These are phyloP conservation scores for Phytophthora quininea DNA, from an alignment of 352 stramenopile genomes.

Conservation along the genomic window DNA sequence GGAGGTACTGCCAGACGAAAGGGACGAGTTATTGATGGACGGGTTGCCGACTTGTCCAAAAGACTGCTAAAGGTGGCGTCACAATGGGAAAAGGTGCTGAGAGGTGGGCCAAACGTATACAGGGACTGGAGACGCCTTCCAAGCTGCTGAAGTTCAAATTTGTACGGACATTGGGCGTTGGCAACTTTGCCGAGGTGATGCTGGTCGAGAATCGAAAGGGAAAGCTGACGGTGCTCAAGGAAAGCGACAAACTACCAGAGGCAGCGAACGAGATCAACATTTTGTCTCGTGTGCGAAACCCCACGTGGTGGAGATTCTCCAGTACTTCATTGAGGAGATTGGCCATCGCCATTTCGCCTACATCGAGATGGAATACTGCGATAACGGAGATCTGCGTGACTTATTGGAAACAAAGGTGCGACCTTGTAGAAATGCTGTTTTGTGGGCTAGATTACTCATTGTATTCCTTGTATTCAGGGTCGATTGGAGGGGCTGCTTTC, in stretches of 20 bases:
- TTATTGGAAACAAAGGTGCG: slow-evolving; percentile 43
- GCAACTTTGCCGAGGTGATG: slow-evolving; percentile 83
- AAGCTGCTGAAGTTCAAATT: slow-evolving; percentile 72
- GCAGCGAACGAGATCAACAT: slow-evolving; percentile 81
- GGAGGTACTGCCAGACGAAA: slow-evolving; percentile 31
- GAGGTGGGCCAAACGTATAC: slow-evolving; percentile 65
- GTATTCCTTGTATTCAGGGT: slow-evolving; percentile 34
- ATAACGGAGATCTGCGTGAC: slow-evolving; percentile 56
- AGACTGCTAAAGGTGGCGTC: slow-evolving; percentile 31
- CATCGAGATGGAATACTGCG: slow-evolving; percentile 87
- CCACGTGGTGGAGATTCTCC: slow-evolving; percentile 75
- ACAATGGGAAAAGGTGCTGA: slow-evolving; percentile 38
- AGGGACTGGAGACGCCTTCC: slow-evolving; percentile 50
- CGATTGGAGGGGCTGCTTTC: slow-evolving; percentile 53
- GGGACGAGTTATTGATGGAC: slow-evolving; percentile 28
- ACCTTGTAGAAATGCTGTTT: not conserved
- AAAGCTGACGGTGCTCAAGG: slow-evolving; percentile 69
- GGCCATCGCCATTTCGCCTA: slow-evolving; percentile 78
- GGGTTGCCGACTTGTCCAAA: slow-evolving; percentile 28
- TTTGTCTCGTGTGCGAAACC: slow-evolving; percentile 58
- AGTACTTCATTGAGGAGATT: slow-evolving; percentile 85
- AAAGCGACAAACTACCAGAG: slow-evolving; percentile 82
- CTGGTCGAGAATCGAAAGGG: slow-evolving; percentile 56
- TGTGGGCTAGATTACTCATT: not conserved
- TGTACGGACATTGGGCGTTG: slow-evolving; percentile 63